Evolutionary conservation across 2,329 filamentous ascomycete species (phyloP).

Genomic region (Fusarium albosuccineum): DNA sequence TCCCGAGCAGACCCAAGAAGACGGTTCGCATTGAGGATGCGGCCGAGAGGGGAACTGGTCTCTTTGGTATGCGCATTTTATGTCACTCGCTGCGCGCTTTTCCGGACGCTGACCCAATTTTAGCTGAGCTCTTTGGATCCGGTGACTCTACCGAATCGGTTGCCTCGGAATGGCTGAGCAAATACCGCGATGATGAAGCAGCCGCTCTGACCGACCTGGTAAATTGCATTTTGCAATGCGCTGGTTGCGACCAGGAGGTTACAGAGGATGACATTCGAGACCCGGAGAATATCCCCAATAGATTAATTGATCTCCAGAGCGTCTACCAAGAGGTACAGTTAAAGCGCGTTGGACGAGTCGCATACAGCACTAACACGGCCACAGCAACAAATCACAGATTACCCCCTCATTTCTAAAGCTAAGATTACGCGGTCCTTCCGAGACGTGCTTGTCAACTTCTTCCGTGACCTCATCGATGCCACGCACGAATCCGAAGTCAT

Average conservation of each 20-base stretch:
- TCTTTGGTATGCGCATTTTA: constrained; percentile 62
- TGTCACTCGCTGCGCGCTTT: constrained; percentile 3
- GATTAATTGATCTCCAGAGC: constrained; percentile 86
- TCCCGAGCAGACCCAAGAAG: constrained; percentile 70
- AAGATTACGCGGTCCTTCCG: constrained; percentile 84
- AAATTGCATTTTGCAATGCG: constrained; percentile 76
- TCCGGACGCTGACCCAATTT: constrained; percentile 36
- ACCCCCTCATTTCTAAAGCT: constrained; percentile 87
- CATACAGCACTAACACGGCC: constrained; percentile 44
- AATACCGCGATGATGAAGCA: constrained; percentile 67
- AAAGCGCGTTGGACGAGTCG: not conserved
- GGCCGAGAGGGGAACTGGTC: constrained; percentile 63
- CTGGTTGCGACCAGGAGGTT: constrained; percentile 85
- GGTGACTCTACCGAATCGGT: constrained; percentile 69
- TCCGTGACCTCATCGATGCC: constrained; percentile 79
- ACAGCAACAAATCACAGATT: constrained; percentile 84
- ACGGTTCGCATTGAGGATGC: constrained; percentile 63
- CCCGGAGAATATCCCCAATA: constrained; percentile 85
- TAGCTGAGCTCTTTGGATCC: constrained; percentile 74
- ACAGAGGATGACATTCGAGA: constrained; percentile 88
- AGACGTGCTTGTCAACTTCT: constrained; percentile 81
- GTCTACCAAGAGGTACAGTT: constrained; percentile 80
- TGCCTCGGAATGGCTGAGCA: constrained; percentile 70
- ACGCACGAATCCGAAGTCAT: constrained; percentile 86
- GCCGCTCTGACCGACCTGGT: constrained; percentile 72